These are phyloP conservation scores for Calonectria pteridis DNA, from an alignment of 2,329 filamentous ascomycete genomes.

Conservation along the genomic window DNA sequence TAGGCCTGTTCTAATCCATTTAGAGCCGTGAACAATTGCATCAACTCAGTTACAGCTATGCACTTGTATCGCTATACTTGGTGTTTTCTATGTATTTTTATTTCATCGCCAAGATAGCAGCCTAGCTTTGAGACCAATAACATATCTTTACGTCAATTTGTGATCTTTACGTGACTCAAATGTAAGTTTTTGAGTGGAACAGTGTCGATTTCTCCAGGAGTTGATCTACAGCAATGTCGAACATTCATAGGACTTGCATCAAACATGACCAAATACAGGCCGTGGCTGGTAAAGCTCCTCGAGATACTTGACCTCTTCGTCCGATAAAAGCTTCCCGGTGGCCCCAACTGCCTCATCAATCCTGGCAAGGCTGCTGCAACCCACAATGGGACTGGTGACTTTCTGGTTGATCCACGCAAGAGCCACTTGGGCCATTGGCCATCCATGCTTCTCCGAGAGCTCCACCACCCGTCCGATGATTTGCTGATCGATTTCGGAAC, in stretches of 20 bases:
- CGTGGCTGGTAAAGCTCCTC: neutral
- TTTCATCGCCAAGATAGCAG: neutral
- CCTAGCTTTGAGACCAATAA: neutral
- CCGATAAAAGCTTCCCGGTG: neutral
- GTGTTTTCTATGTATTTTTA: neutral
- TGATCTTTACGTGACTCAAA: too few relatives aligned
- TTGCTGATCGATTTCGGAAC: neutral
- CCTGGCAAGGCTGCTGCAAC: slow-evolving; percentile 67
- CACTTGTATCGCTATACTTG: neutral
- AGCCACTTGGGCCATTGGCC: slow-evolving; percentile 73
- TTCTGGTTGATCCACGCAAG: slow-evolving; percentile 72
- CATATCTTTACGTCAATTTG: neutral
- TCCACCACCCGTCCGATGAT: slow-evolving; percentile 57
- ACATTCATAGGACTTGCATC: neutral
- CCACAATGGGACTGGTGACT: slow-evolving; percentile 70
- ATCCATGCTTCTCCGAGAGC: slow-evolving; percentile 66
- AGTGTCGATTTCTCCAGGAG: neutral
- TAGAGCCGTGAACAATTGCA: neutral
- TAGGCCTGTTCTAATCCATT: neutral
- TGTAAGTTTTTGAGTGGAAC: neutral
- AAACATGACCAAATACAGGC: neutral
- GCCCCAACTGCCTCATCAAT: slow-evolving; percentile 62
- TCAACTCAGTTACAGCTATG: neutral
- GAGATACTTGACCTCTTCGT: neutral
- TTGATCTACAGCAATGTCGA: neutral